Conservation (phyloP, 1,139 yeast genomes). For the Taiozyma sp. region DNA sequence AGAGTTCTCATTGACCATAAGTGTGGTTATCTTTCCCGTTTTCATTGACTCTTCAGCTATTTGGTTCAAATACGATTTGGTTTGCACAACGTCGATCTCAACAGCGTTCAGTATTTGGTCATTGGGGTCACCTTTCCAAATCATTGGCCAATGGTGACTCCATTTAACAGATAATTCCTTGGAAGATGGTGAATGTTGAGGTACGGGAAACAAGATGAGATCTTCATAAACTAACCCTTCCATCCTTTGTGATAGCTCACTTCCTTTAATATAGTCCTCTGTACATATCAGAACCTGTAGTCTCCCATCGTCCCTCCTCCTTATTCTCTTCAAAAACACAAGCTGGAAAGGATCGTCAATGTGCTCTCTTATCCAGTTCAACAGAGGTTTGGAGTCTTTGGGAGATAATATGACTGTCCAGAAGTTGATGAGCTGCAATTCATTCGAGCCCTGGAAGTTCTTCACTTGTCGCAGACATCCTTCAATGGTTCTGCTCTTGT, state of each 20-base stretch:
- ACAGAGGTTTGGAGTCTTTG: constrained; percentile 13
- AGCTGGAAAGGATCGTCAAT: constrained; percentile 34
- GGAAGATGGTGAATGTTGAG: constrained; percentile 53
- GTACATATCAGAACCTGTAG: constrained; percentile 34
- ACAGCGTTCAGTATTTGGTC: constrained; percentile 62
- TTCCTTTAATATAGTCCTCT: constrained; percentile 15
- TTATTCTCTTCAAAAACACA: constrained; percentile 40
- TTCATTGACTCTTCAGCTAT: constrained; percentile 28
- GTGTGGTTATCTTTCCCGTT: constrained; percentile 36
- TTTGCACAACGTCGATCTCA: constrained; percentile 41
- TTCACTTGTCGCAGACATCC: constrained; percentile 46
- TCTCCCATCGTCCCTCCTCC: constrained; percentile 18
- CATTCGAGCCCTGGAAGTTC: constrained; percentile 24
- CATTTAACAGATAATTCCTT: constrained; percentile 60
- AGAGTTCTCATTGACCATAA: constrained; percentile 44
- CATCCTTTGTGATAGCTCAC: constrained; percentile 14
- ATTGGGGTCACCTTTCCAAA: constrained; percentile 92
- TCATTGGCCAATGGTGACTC: constrained; percentile 82
- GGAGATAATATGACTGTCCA: constrained; percentile 57
- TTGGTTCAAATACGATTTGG: constrained; percentile 34
- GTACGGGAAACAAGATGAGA: constrained; percentile 35
- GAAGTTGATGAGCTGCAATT: constrained; percentile 39
- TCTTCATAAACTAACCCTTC: constrained; percentile 21
- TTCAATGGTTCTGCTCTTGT: constrained; percentile 43
- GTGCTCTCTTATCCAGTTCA: constrained; percentile 10